Evolutionary conservation across 2,329 filamentous ascomycete genomes (phyloP).

Genomic region (Macrophomina pseudophaseolina): DNA sequence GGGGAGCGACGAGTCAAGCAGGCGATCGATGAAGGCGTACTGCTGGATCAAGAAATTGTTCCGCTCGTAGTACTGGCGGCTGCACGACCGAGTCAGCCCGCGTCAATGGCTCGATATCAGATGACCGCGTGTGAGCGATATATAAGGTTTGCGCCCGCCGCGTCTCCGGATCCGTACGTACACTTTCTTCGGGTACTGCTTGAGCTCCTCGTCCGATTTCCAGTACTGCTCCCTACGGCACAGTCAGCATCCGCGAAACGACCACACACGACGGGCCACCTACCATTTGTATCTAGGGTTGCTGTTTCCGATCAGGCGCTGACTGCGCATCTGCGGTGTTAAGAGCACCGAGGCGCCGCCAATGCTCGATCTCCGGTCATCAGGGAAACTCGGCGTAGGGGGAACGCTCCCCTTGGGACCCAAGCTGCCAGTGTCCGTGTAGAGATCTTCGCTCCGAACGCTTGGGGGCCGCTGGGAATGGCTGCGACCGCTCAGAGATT

Average conservation of each 20-base stretch:
- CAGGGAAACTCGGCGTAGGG: conserved; percentile 29
- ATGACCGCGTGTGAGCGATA: background rate
- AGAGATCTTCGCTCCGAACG: conserved; percentile 38
- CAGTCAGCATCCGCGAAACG: background rate
- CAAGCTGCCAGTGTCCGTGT: conserved; percentile 33
- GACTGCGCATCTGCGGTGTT: conserved; percentile 74
- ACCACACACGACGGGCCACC: conserved; percentile 7
- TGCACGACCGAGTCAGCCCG: conserved; percentile 37
- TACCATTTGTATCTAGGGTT: conserved; percentile 84
- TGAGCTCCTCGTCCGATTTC: conserved; percentile 77
- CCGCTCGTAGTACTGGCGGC: conserved; percentile 83
- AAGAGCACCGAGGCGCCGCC: conserved; percentile 50
- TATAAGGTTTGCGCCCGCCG: background rate
- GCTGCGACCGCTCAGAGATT: conserved; percentile 9
- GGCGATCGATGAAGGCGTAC: conserved; percentile 89
- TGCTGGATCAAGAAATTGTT: conserved; percentile 89
- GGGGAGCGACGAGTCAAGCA: conserved; percentile 90
- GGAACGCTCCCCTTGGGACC: conserved; percentile 36
- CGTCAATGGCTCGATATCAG: conserved; percentile 28
- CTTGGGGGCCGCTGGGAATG: conserved; percentile 9
- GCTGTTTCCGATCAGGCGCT: conserved; percentile 85
- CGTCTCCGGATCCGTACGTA: conserved; percentile 42
- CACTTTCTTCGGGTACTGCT: conserved; percentile 73
- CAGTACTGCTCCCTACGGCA: conserved; percentile 73
- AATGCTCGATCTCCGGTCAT: conserved; percentile 44